Percentiles rank a stretch among this genome's conserved stretches.
Evolutionary conservation across 1,284 basidiomycete genomes (phyloP).

Genomic region (Trametes versicolor): DNA sequence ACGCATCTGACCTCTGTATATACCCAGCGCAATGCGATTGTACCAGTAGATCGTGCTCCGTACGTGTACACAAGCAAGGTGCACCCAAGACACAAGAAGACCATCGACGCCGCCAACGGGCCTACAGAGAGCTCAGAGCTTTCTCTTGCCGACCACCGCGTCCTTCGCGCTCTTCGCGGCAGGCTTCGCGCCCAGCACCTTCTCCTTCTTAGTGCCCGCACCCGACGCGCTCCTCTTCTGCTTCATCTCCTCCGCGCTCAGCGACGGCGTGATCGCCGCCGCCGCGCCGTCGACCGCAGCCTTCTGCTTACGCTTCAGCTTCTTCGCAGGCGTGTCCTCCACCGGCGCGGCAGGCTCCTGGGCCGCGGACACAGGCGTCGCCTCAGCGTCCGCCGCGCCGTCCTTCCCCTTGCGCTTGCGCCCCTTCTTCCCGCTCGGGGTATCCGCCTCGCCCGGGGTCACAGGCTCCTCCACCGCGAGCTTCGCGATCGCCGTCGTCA

Average conservation of each 20-base stretch:
- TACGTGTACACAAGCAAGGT: not conserved
- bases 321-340: slow-evolving; percentile 31
- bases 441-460: slow-evolving; percentile 23
- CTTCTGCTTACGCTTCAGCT: slow-evolving; percentile 39
- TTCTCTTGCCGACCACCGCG: slow-evolving; percentile 56
- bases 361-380: slow-evolving; percentile 4
- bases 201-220: slow-evolving; percentile 70
- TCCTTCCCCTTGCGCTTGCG: slow-evolving; percentile 65
- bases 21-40: slow-evolving; percentile 18
- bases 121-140: slow-evolving; percentile 26
- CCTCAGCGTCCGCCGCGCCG: slow-evolving; percentile 43
- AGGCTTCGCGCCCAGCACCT: slow-evolving; percentile 53
- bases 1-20: slow-evolving; percentile 13
- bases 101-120: not conserved
- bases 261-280: slow-evolving; percentile 12
- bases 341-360: slow-evolving; percentile 14
- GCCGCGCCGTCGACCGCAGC: slow-evolving; percentile 14
- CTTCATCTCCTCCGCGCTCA: slow-evolving; percentile 49
- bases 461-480: slow-evolving; percentile 33
- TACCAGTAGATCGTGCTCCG: slow-evolving; percentile 16
- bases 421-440: slow-evolving; percentile 39
- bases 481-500: slow-evolving; percentile 39
- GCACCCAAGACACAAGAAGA: not conserved
- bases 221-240: slow-evolving; percentile 55
- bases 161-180: slow-evolving; percentile 62